phyloP scores from a whole-genome alignment of 345 rosid genomes.

The Isatis tinctoria region DNA sequence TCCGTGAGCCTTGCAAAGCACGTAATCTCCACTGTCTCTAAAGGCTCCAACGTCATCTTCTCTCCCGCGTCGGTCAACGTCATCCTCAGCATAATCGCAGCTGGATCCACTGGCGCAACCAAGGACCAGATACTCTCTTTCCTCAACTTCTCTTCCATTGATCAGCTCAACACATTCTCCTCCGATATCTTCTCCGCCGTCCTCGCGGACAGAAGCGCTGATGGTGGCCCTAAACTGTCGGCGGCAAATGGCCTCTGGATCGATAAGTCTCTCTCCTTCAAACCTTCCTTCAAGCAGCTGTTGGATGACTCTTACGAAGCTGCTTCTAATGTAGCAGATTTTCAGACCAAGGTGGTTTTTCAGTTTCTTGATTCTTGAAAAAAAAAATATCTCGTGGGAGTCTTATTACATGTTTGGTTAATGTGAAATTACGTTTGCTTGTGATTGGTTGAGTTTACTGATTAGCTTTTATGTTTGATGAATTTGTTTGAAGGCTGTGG shows the following conservation, averaged over 20 bases:
- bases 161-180: conserved; percentile 51
- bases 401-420: neutral
- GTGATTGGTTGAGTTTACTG: neutral
- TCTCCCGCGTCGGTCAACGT: conserved; percentile 78
- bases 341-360: conserved; percentile 55
- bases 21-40: conserved; percentile 43
- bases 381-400: neutral
- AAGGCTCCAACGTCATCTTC: conserved; percentile 55
- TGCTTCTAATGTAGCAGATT: conserved; percentile 57
- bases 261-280: conserved; percentile 57
- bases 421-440: neutral
- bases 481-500: conserved; percentile 34
- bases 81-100: conserved; percentile 60
- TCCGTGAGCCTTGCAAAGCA: conserved; percentile 46
- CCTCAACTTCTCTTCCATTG: conserved; percentile 53
- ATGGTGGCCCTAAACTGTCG: conserved; percentile 65
- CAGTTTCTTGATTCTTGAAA: neutral
- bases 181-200: conserved; percentile 58
- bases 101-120: conserved; percentile 63
- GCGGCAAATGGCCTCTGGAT: conserved; percentile 68
- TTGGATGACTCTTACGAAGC: conserved; percentile 56
- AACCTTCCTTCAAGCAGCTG: conserved; percentile 52
- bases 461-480: neutral
- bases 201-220: conserved; percentile 59
- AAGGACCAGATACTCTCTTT: conserved; percentile 74